Evolutionary conservation across 495 filamentous ascomycete species (phyloP), one percentile per base, ranked within the genome.

Genomic region (Trichoderma virens): DNA sequence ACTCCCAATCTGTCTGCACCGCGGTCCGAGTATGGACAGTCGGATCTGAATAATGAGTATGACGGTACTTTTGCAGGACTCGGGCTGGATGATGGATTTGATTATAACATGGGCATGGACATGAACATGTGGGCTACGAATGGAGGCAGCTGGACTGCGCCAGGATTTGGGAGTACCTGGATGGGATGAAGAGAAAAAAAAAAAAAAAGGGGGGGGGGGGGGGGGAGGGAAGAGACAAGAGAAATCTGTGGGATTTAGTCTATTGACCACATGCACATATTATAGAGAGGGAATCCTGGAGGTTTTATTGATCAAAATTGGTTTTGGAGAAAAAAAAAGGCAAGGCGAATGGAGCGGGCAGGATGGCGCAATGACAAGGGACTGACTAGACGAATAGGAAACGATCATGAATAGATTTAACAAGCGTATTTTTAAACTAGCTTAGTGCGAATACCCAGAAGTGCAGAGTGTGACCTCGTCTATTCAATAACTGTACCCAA

Each of bases 71-170:
- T 62, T 25, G 61, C 23, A 30, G 61, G 61, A n/a, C 61, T 62
- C 2, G 61, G 38, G n/a, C 61, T 62, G 8, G 61, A 62, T 30
- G 39, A 62, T 18, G 61, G 61, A 8, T 43, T 62, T 25, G 61
- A 62, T 20, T 62, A 62, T 45, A 38, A 18, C 20, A 62, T 62
- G 61, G 61, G 61, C 8, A 25, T 62, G 0, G 61, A 62, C 39
- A 45, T 62, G 61, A 62, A 62, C 25, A 43, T 62, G 38, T 62
- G 61, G 61, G 51, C 51, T 11, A 56, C 51, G 9, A 56, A 56
- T 16, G 51, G 51, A 9, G 51, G 51, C 16, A 56, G 51, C 51
- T 56, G 51, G 51, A 56, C 20, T 13, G 23, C 51, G 25, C 51
- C 18, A 9, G 51, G 51, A 0, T 56, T 28, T 56, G 43, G 43